Percentiles rank a stretch among this genome's conserved stretches.
Evolutionary conservation across 164 flowering plant species (phyloP).

Genomic region (Vitis labrusca): DNA sequence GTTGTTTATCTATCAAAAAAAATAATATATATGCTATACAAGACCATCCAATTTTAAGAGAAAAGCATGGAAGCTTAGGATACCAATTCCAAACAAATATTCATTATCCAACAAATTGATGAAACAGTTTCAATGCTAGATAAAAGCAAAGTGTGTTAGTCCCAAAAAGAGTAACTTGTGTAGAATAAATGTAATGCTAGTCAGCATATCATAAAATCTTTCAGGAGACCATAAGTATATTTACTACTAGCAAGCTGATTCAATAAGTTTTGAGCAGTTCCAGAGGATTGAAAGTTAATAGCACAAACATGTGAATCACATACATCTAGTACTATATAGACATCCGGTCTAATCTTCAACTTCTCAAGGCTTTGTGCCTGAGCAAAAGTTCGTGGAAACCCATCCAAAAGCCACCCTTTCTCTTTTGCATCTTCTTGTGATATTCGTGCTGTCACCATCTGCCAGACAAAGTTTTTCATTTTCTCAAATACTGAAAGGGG

Average conservation of each 20-base stretch:
- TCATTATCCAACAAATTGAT: not conserved
- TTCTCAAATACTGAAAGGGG: not conserved
- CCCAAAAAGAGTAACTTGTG: not conserved
- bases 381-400: conserved; percentile 69
- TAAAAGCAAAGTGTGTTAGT: not conserved
- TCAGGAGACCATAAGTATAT: too few relatives aligned
- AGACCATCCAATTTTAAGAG: not conserved
- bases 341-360: conserved; percentile 69
- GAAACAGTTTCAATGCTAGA: not conserved
- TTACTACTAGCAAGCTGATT: not conserved
- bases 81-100: not conserved
- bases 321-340: conserved; percentile 74
- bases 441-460: conserved; percentile 84
- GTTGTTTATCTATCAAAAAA: too few relatives aligned
- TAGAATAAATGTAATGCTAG: not conserved
- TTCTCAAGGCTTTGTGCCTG: conserved; percentile 85
- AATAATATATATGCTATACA: not conserved
- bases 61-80: not conserved
- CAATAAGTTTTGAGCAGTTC: not conserved
- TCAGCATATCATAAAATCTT: too few relatives aligned
- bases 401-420: conserved; percentile 98
- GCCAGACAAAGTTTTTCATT: conserved; percentile 10
- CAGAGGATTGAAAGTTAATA: not conserved
- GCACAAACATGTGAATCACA: conserved; percentile 20
- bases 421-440: conserved; percentile 73